These are phyloP conservation scores for Monascus purpureus DNA, from an alignment of 495 filamentous ascomycete species.

Conservation along the genomic window DNA sequence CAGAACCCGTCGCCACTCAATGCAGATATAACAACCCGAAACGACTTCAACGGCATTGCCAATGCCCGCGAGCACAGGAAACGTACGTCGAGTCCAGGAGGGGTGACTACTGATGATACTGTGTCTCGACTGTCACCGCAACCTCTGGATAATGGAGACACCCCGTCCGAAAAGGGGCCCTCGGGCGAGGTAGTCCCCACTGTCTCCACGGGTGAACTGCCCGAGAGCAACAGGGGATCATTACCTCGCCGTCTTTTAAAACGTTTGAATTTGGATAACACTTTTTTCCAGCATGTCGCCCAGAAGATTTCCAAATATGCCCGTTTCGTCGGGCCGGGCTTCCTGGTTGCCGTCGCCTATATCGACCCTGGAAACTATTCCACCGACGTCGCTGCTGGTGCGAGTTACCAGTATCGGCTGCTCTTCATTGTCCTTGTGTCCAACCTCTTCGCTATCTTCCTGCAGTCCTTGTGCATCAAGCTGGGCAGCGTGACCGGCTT, in stretches of 20 bases:
- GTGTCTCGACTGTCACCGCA: constrained; percentile 12
- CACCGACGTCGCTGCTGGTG: constrained; percentile 66
- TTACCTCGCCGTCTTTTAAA: constrained; percentile 25
- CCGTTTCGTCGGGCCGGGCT: constrained; percentile 75
- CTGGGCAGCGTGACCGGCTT: constrained; percentile 75
- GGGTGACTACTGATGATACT: constrained; percentile 11
- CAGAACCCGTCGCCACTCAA: constrained; percentile 43
- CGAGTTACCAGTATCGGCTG: constrained; percentile 47
- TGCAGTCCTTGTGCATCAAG: constrained; percentile 73
- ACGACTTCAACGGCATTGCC: constrained; percentile 46
- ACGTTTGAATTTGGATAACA: constrained; percentile 7
- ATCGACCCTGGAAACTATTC: constrained; percentile 82
- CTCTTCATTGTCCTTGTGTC: constrained; percentile 73
- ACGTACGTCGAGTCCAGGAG: constrained; percentile 13
- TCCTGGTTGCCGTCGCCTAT: constrained; percentile 68
- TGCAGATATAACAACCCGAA: constrained; percentile 44
- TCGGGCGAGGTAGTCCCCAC: constrained; percentile 22
- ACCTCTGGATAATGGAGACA: constrained; percentile 12
- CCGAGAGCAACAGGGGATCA: constrained; percentile 23
- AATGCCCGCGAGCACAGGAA: constrained; percentile 26
- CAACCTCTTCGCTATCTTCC: constrained; percentile 71
- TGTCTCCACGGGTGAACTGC: constrained; percentile 18
- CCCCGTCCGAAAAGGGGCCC: constrained; percentile 13
- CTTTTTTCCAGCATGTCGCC: constrained; percentile 8
- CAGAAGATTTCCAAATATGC: constrained; percentile 44